Conservation (phyloP, 2,329 filamentous ascomycete species). For the Penicillium sp. region DNA sequence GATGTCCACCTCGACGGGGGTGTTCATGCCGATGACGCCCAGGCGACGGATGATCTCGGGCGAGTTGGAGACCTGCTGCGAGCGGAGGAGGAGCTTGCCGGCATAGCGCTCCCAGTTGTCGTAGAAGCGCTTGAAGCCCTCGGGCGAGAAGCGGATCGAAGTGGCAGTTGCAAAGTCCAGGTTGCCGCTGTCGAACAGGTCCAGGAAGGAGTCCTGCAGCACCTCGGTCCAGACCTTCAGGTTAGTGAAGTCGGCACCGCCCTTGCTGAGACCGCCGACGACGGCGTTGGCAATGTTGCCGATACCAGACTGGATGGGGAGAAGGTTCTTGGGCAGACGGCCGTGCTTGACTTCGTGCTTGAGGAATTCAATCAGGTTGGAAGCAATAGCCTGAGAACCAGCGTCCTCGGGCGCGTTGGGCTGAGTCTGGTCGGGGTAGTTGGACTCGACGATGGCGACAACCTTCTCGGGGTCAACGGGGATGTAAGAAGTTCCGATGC, state of each 20-base stretch:
- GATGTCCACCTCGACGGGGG: conserved; percentile 89
- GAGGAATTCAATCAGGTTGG: conserved; percentile 79
- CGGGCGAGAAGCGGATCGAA: conserved; percentile 85
- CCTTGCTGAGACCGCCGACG: conserved; percentile 75
- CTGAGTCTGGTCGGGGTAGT: conserved; percentile 76
- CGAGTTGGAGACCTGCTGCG: conserved; percentile 85
- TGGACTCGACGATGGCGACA: conserved; percentile 79
- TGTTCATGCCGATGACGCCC: conserved; percentile 93
- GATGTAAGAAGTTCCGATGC: conserved; percentile 80
- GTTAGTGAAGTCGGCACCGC: conserved; percentile 76
- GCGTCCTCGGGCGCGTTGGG: conserved; percentile 78
- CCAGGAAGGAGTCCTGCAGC: conserved; percentile 88
- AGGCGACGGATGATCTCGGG: conserved; percentile 87
- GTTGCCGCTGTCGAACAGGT: conserved; percentile 85
- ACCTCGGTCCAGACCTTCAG: conserved; percentile 94
- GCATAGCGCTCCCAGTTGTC: conserved; percentile 78
- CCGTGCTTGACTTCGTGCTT: conserved; percentile 81
- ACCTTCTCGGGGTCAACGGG: conserved; percentile 83
- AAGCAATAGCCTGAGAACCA: conserved; percentile 70
- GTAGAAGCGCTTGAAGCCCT: conserved; percentile 90
- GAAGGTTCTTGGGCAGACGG: conserved; percentile 73
- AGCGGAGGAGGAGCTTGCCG: conserved; percentile 79
- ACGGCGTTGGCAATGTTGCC: conserved; percentile 94
- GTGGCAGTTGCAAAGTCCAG: conserved; percentile 89
- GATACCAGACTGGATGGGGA: conserved; percentile 84